phyloP scores from a whole-genome alignment of 2,329 filamentous ascomycete genomes.

The Exutisphaerella laricina region DNA sequence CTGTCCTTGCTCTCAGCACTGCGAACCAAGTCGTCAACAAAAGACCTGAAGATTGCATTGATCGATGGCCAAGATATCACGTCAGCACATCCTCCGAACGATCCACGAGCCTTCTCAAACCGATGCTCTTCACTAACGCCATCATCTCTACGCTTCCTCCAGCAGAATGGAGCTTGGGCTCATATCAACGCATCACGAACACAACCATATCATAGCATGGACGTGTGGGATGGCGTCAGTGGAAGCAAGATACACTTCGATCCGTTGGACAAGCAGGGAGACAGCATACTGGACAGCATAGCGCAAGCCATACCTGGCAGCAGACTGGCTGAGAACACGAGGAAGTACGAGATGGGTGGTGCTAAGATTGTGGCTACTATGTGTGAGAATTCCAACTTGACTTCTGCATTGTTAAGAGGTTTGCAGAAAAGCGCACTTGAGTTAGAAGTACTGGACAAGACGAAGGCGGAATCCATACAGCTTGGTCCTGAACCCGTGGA shows the following conservation, averaged over 20 bases:
- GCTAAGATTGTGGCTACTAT: slow-evolving; percentile 73
- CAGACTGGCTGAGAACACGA: slow-evolving; percentile 21
- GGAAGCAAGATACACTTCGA: slow-evolving; percentile 79
- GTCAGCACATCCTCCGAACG: slow-evolving; percentile 61
- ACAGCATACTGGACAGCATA: slow-evolving; percentile 25
- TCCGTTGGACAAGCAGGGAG: slow-evolving; percentile 20
- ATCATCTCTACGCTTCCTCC: slow-evolving; percentile 74
- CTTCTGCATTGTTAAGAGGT: slow-evolving; percentile 61
- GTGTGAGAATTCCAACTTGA: slow-evolving; percentile 90
- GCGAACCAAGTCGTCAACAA: slow-evolving; percentile 43
- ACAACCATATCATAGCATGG: slow-evolving; percentile 91
- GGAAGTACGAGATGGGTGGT: slow-evolving; percentile 22
- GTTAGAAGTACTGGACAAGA: slow-evolving; percentile 67
- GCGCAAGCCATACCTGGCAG: slow-evolving; percentile 28
- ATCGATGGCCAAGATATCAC: slow-evolving; percentile 83
- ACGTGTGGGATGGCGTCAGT: slow-evolving; percentile 94
- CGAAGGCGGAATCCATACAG: slow-evolving; percentile 72
- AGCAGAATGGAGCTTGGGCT: slow-evolving; percentile 74
- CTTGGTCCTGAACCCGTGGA: slow-evolving; percentile 60
- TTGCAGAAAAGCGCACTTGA: slow-evolving; percentile 54
- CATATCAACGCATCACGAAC: slow-evolving; percentile 67
- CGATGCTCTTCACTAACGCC: slow-evolving; percentile 93
- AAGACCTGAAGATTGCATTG: slow-evolving; percentile 74
- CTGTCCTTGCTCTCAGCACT: slow-evolving; percentile 32
- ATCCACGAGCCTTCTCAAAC: slow-evolving; percentile 75